Conservation (phyloP, 768 basidiomycete genomes). For the Coprinopsis sp. region DNA sequence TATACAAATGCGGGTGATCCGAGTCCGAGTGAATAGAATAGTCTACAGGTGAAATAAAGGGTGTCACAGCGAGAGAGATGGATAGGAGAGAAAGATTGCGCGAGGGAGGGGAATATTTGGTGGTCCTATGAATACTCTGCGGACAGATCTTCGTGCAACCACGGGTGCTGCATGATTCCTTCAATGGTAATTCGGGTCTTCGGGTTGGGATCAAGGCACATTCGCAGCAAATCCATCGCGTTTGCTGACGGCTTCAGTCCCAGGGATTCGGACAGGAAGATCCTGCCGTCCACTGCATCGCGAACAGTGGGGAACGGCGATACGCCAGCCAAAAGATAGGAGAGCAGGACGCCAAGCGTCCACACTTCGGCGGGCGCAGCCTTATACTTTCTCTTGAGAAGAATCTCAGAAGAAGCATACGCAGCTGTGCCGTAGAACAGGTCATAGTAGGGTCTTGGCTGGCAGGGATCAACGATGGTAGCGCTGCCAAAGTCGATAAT, state of each 20-base stretch:
- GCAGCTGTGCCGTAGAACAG: slow-evolving; percentile 93
- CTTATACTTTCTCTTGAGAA: slow-evolving; percentile 82
- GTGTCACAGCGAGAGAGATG: too few relatives aligned
- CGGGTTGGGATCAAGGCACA: slow-evolving; percentile 84
- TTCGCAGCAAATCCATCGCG: slow-evolving; percentile 60
- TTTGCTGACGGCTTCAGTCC: slow-evolving; percentile 36
- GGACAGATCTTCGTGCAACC: slow-evolving; percentile 34
- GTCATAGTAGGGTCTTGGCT: slow-evolving; percentile 62
- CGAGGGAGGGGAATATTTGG: too few relatives aligned
- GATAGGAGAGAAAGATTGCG: background rate
- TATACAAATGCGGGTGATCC: background rate
- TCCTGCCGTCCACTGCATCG: slow-evolving; percentile 66
- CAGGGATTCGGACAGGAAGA: slow-evolving; percentile 44
- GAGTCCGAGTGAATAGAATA: background rate
- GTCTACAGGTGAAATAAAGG: slow-evolving; percentile 1
- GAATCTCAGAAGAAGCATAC: slow-evolving; percentile 93
- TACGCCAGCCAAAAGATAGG: slow-evolving; percentile 87
- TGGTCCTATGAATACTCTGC: background rate
- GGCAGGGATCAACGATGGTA: slow-evolving; percentile 59
- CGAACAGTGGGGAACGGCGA: slow-evolving; percentile 89
- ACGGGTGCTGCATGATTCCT: slow-evolving; percentile 80
- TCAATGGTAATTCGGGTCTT: slow-evolving; percentile 72
- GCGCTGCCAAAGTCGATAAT: slow-evolving; percentile 96
- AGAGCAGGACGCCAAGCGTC: slow-evolving; percentile 93
- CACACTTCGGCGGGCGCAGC: slow-evolving; percentile 95